Conservation (phyloP, 805 yeast species). For the Jamesozyma gamospora region DNA sequence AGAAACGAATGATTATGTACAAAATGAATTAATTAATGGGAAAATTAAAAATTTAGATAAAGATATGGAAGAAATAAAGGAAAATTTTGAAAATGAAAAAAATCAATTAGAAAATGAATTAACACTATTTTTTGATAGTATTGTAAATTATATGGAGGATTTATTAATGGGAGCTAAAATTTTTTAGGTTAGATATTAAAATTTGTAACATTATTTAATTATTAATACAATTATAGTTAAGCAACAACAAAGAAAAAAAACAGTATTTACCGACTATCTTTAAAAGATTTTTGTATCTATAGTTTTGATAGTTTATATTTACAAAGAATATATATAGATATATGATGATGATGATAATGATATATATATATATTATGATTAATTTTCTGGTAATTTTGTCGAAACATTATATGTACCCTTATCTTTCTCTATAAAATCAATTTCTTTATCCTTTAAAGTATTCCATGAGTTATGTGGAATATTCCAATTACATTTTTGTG, state of each 20-base stretch:
- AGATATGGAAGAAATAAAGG: conserved; percentile 29
- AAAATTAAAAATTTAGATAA: conserved; percentile 29
- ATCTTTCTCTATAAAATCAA: conserved; percentile 17
- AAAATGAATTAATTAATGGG: conserved; percentile 30
- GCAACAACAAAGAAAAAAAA: neutral
- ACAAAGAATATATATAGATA: too few relatives aligned
- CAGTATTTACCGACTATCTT: neutral
- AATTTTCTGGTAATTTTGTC: neutral
- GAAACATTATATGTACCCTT: conserved; percentile 26
- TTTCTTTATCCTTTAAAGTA: conserved; percentile 17
- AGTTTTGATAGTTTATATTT: too few relatives aligned
- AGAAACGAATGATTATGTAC: conserved; percentile 39
- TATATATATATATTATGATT: too few relatives aligned
- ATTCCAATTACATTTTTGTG: conserved; percentile 49
- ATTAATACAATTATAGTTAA: neutral
- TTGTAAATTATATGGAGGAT: conserved; percentile 36
- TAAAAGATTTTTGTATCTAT: too few relatives aligned
- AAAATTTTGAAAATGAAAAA: conserved; percentile 43
- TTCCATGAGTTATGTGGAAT: conserved; percentile 46
- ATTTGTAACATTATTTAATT: neutral
- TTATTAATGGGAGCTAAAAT: conserved; percentile 15
- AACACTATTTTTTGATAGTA: conserved; percentile 44
- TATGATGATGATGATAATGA: too few relatives aligned
- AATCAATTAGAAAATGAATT: conserved; percentile 45
- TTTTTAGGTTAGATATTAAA: neutral